These are phyloP conservation scores for Sphagnum contortum DNA, from an alignment of 225 moss, liverwort and hornwort species.

Conservation along the genomic window DNA sequence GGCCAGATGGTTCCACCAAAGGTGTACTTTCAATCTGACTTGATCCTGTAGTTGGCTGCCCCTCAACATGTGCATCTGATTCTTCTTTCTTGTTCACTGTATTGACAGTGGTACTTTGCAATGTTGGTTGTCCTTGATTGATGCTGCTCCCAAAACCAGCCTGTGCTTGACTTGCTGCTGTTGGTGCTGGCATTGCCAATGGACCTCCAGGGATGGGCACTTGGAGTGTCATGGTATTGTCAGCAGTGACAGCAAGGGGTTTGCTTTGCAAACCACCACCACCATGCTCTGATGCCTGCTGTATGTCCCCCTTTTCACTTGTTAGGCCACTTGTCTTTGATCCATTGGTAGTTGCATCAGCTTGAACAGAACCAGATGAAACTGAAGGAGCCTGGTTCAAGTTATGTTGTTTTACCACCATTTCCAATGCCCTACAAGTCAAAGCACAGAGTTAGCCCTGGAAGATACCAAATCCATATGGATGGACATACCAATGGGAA, in stretches of 20 bases:
- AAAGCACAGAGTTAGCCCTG: background rate
- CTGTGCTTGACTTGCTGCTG: constrained; percentile 6
- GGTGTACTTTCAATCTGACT: background rate
- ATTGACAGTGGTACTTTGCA: no score
- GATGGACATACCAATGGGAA: no score
- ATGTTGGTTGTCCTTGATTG: background rate
- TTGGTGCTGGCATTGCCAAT: constrained; percentile 8
- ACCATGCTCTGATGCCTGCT: constrained; percentile 10
- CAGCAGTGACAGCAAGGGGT: constrained; percentile 8
- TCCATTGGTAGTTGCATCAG: constrained; percentile 10
- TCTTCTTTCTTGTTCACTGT: no score
- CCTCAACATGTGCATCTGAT: no score
- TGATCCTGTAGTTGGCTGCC: no score
- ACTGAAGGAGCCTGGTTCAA: constrained; percentile 44
- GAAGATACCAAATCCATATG: no score
- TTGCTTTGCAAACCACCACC: background rate
- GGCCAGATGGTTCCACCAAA: constrained; percentile 2
- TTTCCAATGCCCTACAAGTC: constrained; percentile 70
- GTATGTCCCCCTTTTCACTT: constrained; percentile 6
- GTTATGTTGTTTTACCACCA: constrained; percentile 51
- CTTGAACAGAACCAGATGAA: constrained; percentile 16
- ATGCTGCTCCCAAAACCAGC: background rate
- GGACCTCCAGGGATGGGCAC: constrained; percentile 13
- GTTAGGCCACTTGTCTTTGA: constrained; percentile 7
- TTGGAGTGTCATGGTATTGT: constrained; percentile 12